Evolutionary conservation across 257 asterid genomes (phyloP), one percentile per base, ranked within the genome.

Genomic region (Anisodus tanguticus): DNA sequence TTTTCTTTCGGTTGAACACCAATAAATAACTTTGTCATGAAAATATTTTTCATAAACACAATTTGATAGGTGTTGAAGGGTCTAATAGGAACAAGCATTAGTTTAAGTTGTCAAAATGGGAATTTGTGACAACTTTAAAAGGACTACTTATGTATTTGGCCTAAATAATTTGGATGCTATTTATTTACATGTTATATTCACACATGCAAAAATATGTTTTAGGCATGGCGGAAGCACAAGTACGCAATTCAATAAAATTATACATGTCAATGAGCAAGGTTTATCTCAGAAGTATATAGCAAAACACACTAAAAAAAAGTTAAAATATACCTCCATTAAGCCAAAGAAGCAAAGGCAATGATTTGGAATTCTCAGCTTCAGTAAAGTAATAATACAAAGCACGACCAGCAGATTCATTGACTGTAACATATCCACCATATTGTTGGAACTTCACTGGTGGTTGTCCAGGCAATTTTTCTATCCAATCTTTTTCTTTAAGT

Each of bases 391-490:
- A 91, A 51, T 86, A 91, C 51, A 90, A 82, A 5, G 93, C 89
- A 80, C 91, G 72, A 22, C 93, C 94, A 5, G 89, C 88, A 45
- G 13, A 41, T 2, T 82, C 83, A 43, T 91, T 87, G 4, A 92
- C 89, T 0, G 94, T 92, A 3, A 91, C 88, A 80, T 92, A 88
- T 2, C 94, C 93, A 43, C 93, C 64, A 71, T 88, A 92, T 39
- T 91, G 94, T 43, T 85, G 88, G 57, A 92, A 88, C 5, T 89
- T 79, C 9, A 89, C 90, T 26, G 84, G 71, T 16, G 94, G 93
- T 66, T 92, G 94, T 16, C 93, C 93, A 0, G 96, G 91, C 78
- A 89, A 83, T 60, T 62, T 64, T 4, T 49, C 45, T 17, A 92
- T 89, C 83, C 85, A 87, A 79, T 90, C 91, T 6, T 88, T 83